These are phyloP conservation scores for Citrus trifoliata DNA, from an alignment of 345 rosid species.

Conservation along the genomic window DNA sequence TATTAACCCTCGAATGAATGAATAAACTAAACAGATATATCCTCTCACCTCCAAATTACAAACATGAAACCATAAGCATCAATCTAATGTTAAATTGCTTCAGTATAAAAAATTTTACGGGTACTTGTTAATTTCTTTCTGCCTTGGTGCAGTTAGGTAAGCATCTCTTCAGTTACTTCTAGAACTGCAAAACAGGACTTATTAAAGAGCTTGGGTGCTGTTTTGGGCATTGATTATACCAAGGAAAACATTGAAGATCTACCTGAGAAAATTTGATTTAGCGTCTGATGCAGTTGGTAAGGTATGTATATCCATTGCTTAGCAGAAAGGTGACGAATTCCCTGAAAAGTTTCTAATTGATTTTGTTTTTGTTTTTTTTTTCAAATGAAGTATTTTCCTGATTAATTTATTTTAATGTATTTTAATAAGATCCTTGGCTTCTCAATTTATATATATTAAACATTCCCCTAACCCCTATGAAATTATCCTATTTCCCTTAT, in stretches of 20 bases:
- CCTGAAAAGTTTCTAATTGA: too few species aligned
- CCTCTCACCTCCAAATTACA: background rate
- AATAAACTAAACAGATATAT: background rate
- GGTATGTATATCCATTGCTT: background rate
- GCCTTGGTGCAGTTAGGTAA: slow-evolving; percentile 56
- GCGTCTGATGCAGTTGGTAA: slow-evolving; percentile 86
- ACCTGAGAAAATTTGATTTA: slow-evolving; percentile 72
- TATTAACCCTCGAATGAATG: too few species aligned
- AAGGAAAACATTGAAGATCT: slow-evolving; percentile 76
- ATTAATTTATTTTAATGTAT: too few species aligned
- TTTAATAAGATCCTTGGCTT: too few species aligned
- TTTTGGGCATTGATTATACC: slow-evolving; percentile 84
- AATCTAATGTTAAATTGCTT: too few species aligned
- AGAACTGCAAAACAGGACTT: slow-evolving; percentile 68
- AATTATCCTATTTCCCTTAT: too few species aligned
- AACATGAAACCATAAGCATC: background rate
- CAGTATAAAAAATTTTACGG: background rate
- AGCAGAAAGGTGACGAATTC: too few species aligned
- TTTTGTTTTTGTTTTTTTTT: too few species aligned
- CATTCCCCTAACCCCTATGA: too few species aligned
- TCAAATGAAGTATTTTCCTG: too few species aligned
- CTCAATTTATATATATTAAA: too few species aligned
- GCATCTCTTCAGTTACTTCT: slow-evolving; percentile 82
- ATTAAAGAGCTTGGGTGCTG: slow-evolving; percentile 76
- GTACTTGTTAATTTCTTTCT: background rate